Base-by-base conservation (phyloP, 1,284 basidiomycete genomes). In the Trametes sp. region DNA sequence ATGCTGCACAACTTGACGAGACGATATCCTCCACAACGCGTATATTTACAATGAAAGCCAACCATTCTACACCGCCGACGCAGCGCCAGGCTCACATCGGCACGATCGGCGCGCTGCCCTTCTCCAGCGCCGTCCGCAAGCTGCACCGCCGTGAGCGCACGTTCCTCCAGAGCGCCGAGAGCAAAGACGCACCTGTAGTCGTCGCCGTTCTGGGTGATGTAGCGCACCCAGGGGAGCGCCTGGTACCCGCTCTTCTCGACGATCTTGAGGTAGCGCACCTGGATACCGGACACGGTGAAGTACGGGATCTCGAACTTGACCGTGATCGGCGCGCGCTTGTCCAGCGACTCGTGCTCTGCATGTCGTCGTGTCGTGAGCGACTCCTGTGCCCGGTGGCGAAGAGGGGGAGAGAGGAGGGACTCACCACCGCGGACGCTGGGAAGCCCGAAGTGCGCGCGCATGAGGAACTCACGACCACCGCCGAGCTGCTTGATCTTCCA, bases 261-360 rank as follows among this genome's bases (percentile, higher is more conserved):
- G 58, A 99, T 96, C 80, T 99, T 99, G 68, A 95, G 83, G 75
- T 98, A 98, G 57, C 96, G 86, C 19, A 98, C 97, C 77, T 98
- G 95, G 64, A 98, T 98, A 10, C 98, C 97, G 0, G 95, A 98
- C 1, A 96, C 92, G 0, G 96, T 98, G 75, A 98, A 98, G 81
- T 98, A 98, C 1, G 97, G 96, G 48, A 99, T 98, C 81, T 99
- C 97, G 70, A 96, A 99, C 77, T 95, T 96, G 78, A 98, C 94
- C 1, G 92, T 95, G 71, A 99, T 98, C 0, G 98, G 98, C 24
- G 95, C 89, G 26, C 94, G 90, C 73, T 95, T 94, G 71, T 96
- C 94, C 52, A 92, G 80, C 59, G 63, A 74, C 49, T 96, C 95
- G 73, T 92, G 90, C 80, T 90, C 87, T 88, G 74, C 64, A 53